Conservation (phyloP, 2,329 filamentous ascomycete species). For the Xylariaceae sp. region DNA sequence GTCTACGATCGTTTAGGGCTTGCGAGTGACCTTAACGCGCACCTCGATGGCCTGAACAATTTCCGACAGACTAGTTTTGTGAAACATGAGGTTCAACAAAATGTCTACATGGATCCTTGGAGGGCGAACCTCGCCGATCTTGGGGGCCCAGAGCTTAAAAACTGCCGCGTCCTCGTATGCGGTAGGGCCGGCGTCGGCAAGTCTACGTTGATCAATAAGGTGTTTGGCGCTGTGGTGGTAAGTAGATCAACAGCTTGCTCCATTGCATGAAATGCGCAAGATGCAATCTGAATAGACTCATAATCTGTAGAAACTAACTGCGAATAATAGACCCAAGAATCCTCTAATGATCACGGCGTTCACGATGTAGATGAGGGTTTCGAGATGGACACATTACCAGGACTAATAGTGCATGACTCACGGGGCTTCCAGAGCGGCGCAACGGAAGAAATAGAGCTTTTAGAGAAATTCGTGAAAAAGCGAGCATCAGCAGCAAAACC, state of each 20-base stretch:
- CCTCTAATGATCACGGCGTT: conserved; percentile 32
- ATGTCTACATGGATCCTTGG: conserved; percentile 30
- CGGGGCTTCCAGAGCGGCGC: conserved; percentile 37
- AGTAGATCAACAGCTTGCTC: conserved; percentile 3
- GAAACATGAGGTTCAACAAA: conserved; percentile 24
- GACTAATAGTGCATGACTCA: conserved; percentile 39
- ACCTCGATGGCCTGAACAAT: conserved; percentile 26
- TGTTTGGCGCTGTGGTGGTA: conserved; percentile 35
- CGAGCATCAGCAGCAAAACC: conserved; percentile 22
- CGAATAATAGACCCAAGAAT: conserved; percentile 31
- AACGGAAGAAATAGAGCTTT: conserved; percentile 30
- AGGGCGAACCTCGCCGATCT: conserved; percentile 27
- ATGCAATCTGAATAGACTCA: background rate
- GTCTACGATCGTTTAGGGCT: conserved; percentile 30
- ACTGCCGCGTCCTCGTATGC: conserved; percentile 36
- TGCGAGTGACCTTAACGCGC: conserved; percentile 22
- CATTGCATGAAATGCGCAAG: background rate
- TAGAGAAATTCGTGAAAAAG: conserved; percentile 36
- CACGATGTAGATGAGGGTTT: conserved; percentile 39
- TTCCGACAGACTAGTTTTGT: conserved; percentile 25
- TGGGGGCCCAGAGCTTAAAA: conserved; percentile 27
- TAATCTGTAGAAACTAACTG: conserved; percentile 5
- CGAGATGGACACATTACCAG: conserved; percentile 35
- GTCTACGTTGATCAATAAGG: conserved; percentile 37
- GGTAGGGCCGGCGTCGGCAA: conserved; percentile 39